Evolutionary conservation across 2,329 filamentous ascomycete genomes (phyloP), one percentile per base, ranked within the genome.

Genomic region (Trichophyton schoenleinii): DNA sequence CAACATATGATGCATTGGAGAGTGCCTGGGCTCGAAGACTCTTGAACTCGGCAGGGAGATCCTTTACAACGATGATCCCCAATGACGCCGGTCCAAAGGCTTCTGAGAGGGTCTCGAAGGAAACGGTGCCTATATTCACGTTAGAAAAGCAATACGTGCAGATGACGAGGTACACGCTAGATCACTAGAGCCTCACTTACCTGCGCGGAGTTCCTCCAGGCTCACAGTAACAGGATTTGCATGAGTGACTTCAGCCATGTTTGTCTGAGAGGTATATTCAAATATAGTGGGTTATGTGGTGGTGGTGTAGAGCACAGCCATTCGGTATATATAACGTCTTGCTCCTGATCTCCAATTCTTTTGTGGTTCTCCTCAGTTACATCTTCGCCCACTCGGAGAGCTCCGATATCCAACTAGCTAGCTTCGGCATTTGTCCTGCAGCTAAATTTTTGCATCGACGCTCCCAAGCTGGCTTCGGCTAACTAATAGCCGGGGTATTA

Each of bases 41-140:
- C 13, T 81, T 74, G 68, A 95, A 99, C 59, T 83, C 79, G 4
- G 80, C 64, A 0, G 91, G 89, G 0, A 97, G 83, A 70, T 91
- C 89, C 71, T 88, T 90, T 57, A 99, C 91, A n/a, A 97, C 78
- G 61, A 99, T 86, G 59, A 99, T 96, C 0, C 94, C 94, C 11
- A 97, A 79, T 1, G 91, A 96, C 28, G 88, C 84, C 1, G 91
- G 90, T 0, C 94, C 94, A 71, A 99, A 97, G 0, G 94, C 94
- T 67, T 87, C 71, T 36, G 76, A 73, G 11, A 80, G 70, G 8
- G 73, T 74, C 18, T 74, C 69, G 63, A 77, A 78, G 5, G 77
- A 72, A 52, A 80, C 70, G 4, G 70, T 67, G 57, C 73, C 75
- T 62, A 15, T 34, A 31, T 31, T 13, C 4, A 18, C 5, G 49